A percentile compares a stretch with the other conserved stretches of the same genome.
These are phyloP conservation scores for Penicillium fuscoglaucum DNA, from an alignment of 2,329 filamentous ascomycete species.

Conservation along the genomic window DNA sequence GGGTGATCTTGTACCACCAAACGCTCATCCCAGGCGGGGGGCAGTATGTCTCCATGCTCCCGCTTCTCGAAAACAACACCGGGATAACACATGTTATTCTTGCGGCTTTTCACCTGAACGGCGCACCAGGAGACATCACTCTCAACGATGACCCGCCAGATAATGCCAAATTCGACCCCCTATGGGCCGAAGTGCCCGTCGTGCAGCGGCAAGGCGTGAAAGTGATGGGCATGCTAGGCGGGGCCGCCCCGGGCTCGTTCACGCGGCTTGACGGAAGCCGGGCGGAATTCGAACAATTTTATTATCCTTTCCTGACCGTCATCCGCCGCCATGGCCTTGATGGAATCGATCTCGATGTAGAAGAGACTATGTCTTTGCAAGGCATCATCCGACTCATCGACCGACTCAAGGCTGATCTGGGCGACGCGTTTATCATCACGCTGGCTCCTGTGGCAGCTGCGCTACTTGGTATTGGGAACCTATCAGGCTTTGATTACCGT, in stretches of 20 bases:
- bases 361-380: constrained; percentile 69
- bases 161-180: constrained; percentile 64
- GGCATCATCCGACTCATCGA: constrained; percentile 69
- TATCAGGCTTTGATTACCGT: constrained; percentile 81
- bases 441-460: constrained; percentile 80
- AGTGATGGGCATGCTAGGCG: constrained; percentile 83
- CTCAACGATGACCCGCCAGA: constrained; percentile 77
- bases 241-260: constrained; percentile 76
- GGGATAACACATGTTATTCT: constrained; percentile 79
- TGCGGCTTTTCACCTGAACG: constrained; percentile 81
- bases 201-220: constrained; percentile 74
- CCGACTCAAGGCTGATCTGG: constrained; percentile 56
- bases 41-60: constrained; percentile 62
- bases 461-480: constrained; percentile 59
- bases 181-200: constrained; percentile 76
- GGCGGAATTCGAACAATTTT: constrained; percentile 70
- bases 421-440: constrained; percentile 68
- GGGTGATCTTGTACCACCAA: constrained; percentile 60
- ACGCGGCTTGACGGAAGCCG: constrained; percentile 58
- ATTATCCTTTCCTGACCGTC: constrained; percentile 65
- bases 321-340: constrained; percentile 63
- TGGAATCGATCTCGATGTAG: constrained; percentile 76
- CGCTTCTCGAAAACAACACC: constrained; percentile 59
- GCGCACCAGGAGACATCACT: constrained; percentile 64
- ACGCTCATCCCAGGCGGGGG: constrained; percentile 59